Evolutionary conservation across 1,284 basidiomycete genomes (phyloP), one percentile per base, ranked within the genome.

Genomic region (Ceratobasidium sp.): DNA sequence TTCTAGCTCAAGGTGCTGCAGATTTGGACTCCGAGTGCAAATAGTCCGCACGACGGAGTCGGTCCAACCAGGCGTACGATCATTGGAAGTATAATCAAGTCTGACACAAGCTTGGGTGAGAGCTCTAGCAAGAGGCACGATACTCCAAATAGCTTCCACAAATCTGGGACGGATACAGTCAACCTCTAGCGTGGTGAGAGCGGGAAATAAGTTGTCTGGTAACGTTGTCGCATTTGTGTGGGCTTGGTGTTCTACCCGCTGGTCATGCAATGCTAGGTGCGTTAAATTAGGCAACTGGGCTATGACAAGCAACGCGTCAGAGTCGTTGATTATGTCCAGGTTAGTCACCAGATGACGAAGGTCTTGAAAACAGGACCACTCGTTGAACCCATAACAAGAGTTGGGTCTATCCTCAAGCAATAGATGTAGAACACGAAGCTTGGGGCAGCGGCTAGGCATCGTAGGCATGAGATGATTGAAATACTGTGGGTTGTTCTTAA

Each of bases 41-140:
- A 54, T 23, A 6, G 4, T 23, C 23, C 10, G 52, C 52, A 54
- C 20, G 23, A n/a, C n/a, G 5, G 52, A 40, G 40, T 23, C 61
- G 12, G 28, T 9, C n/a, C 40, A 64, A 46, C 44, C 44, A 13
- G 7, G 5, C 13, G 13, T 46, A 46, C 13, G 33, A 10, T 3
- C 38, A 44, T 23, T n/a, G n/a, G n/a, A n/a, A n/a, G n/a, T 5
- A 64, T 44, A 23, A 13, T n/a, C 9, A 42, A 64, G n/a, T n/a
- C 44, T 42, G 61, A 64, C 40, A 44, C 61, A 40, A 23, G 20
- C 40, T 40, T n/a, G 61, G 12, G 61, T 64, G 42, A 64, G n/a
- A 5, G 33, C 17, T n/a, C 20, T 13, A 9, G 28, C 40, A 17
- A 64, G 15, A 2, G 40, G 61, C 2, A 20, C 12, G 44, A 64